A percentile compares a stretch with the other conserved stretches of the same genome.
phyloP scores from a whole-genome alignment of 2,329 filamentous ascomycete genomes.

The Chaetomium sp. region DNA sequence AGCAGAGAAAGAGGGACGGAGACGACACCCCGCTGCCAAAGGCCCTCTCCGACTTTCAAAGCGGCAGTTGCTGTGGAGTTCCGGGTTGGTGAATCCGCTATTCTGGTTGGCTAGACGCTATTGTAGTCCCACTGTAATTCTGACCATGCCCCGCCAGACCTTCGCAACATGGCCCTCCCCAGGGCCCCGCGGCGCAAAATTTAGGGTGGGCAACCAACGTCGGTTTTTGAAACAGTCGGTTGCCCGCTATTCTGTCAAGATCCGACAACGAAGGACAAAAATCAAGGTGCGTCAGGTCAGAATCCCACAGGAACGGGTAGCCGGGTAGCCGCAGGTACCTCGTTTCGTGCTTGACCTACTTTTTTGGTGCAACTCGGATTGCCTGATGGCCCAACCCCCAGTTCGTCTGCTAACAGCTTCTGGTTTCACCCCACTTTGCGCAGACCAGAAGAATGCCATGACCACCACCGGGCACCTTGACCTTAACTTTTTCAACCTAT shows the following conservation, averaged over 20 bases:
- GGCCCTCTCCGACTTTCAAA: not conserved
- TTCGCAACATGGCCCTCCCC: not conserved
- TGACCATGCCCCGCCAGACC: not conserved
- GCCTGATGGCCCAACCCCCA: constrained; percentile 14
- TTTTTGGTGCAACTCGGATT: constrained; percentile 5
- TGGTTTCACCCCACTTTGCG: constrained; percentile 29
- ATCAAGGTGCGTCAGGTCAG: constrained; percentile 13
- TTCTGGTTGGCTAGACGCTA: not conserved
- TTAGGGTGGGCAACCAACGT: constrained; percentile 8
- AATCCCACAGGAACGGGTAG: constrained; percentile 4
- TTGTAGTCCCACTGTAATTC: not conserved
- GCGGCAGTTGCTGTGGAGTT: not conserved
- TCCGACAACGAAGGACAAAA: not conserved
- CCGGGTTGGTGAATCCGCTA: not conserved
- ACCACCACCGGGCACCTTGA: constrained; percentile 14
- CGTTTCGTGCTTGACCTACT: constrained; percentile 17
- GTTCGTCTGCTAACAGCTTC: constrained; percentile 23
- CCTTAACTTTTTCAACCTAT: not conserved
- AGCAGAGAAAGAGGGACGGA: no score
- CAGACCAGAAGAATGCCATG: constrained; percentile 25
- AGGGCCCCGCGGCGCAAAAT: constrained; percentile 3
- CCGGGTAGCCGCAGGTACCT: constrained; percentile 11
- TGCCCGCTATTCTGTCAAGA: not conserved
- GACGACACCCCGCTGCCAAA: no score
- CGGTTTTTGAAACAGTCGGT: constrained; percentile 19